Evolutionary conservation across 2,329 filamentous ascomycete genomes (phyloP).

Genomic region (Herpomyces periplanetae): DNA sequence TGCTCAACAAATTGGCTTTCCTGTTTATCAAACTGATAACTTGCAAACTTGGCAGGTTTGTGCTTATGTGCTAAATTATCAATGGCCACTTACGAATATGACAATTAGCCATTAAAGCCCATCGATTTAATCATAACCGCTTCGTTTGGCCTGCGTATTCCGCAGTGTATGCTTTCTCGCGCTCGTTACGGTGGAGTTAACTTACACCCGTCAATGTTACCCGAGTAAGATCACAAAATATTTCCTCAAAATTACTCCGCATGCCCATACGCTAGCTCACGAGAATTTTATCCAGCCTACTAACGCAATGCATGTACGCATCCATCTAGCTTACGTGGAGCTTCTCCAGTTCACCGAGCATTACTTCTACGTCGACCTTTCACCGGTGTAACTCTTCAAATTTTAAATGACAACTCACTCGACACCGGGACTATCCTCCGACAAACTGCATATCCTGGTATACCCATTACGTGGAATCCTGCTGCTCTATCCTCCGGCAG

Average conservation of each 20-base stretch:
- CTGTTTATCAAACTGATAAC: conserved; percentile 32
- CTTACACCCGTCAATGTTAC: conserved; percentile 62
- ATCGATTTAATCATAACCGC: conserved; percentile 60
- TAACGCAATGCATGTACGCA: conserved; percentile 1
- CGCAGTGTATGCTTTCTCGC: conserved; percentile 23
- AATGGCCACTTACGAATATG: conserved; percentile 1
- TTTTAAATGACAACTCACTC: conserved; percentile 31
- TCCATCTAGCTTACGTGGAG: conserved; percentile 25
- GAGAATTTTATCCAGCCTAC: conserved; percentile 2
- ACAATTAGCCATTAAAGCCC: conserved; percentile 13
- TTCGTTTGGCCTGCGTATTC: conserved; percentile 70
- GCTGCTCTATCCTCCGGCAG: neutral
- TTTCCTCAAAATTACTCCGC: neutral
- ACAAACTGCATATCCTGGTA: too few species aligned
- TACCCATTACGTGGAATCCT: too few species aligned
- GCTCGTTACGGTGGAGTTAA: conserved; percentile 61
- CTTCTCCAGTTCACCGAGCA: conserved; percentile 56
- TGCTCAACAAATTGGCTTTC: conserved; percentile 21
- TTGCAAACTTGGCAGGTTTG: conserved; percentile 43
- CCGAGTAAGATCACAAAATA: conserved; percentile 21
- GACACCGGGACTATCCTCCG: conserved; percentile 37
- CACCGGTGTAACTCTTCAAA: conserved; percentile 55
- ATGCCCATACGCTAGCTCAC: neutral
- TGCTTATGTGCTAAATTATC: conserved; percentile 2
- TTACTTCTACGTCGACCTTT: conserved; percentile 18